Percentiles rank a stretch among this genome's conserved stretches.
phyloP scores from a whole-genome alignment of 768 basidiomycete genomes.

The Naematelia encephala region DNA sequence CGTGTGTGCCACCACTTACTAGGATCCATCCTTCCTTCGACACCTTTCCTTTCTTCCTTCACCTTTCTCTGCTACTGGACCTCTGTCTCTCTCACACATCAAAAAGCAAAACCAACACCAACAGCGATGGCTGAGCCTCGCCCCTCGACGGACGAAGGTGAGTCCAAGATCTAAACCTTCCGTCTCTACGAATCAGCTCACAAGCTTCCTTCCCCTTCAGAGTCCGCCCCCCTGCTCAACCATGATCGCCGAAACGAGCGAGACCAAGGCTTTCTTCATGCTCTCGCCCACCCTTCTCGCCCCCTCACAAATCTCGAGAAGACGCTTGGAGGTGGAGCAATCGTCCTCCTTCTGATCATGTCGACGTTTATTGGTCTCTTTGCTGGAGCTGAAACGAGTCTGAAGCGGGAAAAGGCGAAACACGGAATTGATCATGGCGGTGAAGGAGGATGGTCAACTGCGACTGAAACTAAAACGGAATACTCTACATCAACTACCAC shows the following conservation, averaged over 20 bases:
- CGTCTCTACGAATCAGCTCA: too few relatives aligned
- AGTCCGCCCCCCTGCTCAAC: constrained; percentile 48
- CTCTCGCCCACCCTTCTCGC: constrained; percentile 32
- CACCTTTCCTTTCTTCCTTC: too few relatives aligned
- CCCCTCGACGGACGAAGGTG: constrained; percentile 48
- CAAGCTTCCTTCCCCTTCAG: constrained; percentile 27
- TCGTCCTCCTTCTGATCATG: constrained; percentile 74
- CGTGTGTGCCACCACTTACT: too few relatives aligned
- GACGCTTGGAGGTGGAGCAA: constrained; percentile 68
- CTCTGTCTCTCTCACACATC: too few relatives aligned
- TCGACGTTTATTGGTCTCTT: constrained; percentile 91
- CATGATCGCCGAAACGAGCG: constrained; percentile 11
- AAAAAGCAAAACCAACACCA: too few relatives aligned
- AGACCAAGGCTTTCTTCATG: constrained; percentile 16
- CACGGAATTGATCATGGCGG: constrained; percentile 10
- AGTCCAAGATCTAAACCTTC: constrained; percentile 4
- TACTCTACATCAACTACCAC: constrained; percentile 43
- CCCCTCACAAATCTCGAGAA: constrained; percentile 77
- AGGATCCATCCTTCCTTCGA: too few relatives aligned
- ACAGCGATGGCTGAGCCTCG: constrained; percentile 42
- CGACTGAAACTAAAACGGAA: constrained; percentile 38
- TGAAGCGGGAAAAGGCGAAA: constrained; percentile 54
- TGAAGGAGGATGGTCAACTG: constrained; percentile 13
- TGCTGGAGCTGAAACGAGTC: constrained; percentile 77
- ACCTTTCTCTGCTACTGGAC: too few relatives aligned